Percentiles rank a stretch among this genome's conserved stretches.
phyloP scores from a whole-genome alignment of 192 early-diverging fungal species.

The Umbelopsis isabellina region DNA sequence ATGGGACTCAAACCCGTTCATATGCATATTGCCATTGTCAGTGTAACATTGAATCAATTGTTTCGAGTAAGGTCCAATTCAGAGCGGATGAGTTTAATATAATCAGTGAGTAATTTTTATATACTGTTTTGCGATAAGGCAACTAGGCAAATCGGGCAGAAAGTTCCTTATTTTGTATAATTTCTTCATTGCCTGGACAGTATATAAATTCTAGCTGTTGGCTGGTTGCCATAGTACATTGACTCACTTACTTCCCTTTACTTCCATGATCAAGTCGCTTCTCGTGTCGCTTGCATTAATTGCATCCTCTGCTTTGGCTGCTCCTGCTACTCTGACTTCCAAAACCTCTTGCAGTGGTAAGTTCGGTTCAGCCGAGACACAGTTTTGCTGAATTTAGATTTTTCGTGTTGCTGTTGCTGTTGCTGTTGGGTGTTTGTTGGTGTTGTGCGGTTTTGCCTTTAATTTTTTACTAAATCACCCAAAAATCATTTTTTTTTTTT shows the following conservation, averaged over 20 bases:
- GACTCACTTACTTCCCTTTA: background rate
- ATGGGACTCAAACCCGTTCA: background rate
- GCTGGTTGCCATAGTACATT: too few species aligned
- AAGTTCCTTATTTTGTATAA: slow-evolving; percentile 13
- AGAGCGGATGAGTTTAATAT: background rate
- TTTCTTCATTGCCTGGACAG: background rate
- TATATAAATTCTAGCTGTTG: background rate
- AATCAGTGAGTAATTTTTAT: background rate
- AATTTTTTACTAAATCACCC: background rate
- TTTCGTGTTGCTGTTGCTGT: too few species aligned
- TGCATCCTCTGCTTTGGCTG: background rate
- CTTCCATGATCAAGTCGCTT: slow-evolving; percentile 8
- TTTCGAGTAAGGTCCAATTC: background rate
- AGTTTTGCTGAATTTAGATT: too few species aligned
- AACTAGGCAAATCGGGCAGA: slow-evolving; percentile 2
- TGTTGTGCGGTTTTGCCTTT: background rate
- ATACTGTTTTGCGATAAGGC: background rate
- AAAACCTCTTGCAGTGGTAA: slow-evolving; percentile 13
- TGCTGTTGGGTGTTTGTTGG: too few species aligned
- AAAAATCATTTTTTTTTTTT: background rate
- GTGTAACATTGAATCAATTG: slow-evolving; percentile 9
- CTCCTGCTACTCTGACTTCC: background rate
- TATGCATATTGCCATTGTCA: too few species aligned
- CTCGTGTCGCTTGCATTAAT: slow-evolving; percentile 11
- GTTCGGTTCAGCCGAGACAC: background rate